Base-by-base conservation (phyloP, 2,329 filamentous ascomycete genomes). In the Akanthomyces uredinophilus region DNA sequence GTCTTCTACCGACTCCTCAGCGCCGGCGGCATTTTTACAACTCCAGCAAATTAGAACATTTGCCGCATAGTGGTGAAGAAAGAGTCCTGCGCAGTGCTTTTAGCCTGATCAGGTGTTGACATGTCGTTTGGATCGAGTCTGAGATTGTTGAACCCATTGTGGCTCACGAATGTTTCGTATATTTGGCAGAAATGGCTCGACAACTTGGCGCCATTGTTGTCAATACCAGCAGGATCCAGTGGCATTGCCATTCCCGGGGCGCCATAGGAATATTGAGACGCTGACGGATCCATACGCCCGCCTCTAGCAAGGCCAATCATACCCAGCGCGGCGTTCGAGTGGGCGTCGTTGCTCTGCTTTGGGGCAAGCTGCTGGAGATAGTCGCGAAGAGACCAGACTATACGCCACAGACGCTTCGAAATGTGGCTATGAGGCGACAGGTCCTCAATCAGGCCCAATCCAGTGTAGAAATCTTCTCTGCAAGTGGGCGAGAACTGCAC, bases 401-500 rank as follows among this genome's bases (percentile, higher is more conserved):
- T 91, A 65, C 84, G 83, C 90, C 90, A 93, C 1, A 93, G 76
- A 1, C 89, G 81, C 67, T 89, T 87, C 6, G 86, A 88, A 2
- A 92, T 86, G 76, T 84, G 90, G 29, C 86, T 89, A 68, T 87
- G 87, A 35, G 84, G 83, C 4, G 87, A 90, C 61, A 93, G 81
- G 60, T 88, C 87, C 65, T 89, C 87, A 44, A 93, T 84, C 3
- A 93, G 78, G 60, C 91, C 88, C 1, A 93, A 81, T 0, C 87
- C 89, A 81, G 89, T 86, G 75, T 92, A 91, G 70, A 93, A 93
- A 72, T 93, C 90, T 50, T 89, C 85, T 20, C 89, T 82, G 65
- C 88, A 91, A 27, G 80, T 74, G 11, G 82, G 78, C 67, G 86
- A 89, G 71, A 92, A 93, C 29, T 86, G 82, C 0, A 88, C 82